Evolutionary conservation across 257 asterid genomes (phyloP).

Genomic region (Solanum bukasovii): DNA sequence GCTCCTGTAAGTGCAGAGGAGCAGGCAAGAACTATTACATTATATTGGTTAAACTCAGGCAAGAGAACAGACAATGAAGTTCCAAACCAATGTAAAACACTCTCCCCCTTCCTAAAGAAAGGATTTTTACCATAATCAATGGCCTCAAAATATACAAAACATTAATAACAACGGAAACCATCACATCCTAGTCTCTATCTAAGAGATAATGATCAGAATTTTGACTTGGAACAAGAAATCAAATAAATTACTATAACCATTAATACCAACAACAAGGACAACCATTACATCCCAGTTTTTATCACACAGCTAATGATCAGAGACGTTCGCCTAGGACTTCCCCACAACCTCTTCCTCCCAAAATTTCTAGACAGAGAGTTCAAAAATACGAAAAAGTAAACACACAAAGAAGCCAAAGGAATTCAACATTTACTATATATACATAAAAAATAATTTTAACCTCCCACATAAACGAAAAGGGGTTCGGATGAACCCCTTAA

Average conservation of each 20-base stretch:
- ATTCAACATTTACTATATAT: not conserved
- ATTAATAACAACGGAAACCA: not conserved
- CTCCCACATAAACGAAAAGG: not conserved
- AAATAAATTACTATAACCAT: not conserved
- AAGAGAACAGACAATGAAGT: not conserved
- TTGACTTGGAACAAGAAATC: not conserved
- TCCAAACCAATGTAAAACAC: not conserved
- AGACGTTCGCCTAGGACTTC: not conserved
- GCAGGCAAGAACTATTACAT: not conserved
- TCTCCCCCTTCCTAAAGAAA: not conserved
- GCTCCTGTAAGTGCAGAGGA: not conserved
- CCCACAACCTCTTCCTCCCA: not conserved
- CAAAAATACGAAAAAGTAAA: not conserved
- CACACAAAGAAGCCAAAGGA: not conserved
- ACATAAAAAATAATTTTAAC: not conserved
- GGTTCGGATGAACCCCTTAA: not conserved
- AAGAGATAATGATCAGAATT: not conserved
- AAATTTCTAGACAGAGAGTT: not conserved
- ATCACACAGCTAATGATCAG: not conserved
- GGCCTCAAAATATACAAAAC: not conserved
- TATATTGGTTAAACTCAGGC: not conserved
- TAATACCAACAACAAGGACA: not conserved
- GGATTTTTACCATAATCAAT: not conserved
- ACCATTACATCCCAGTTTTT: not conserved
- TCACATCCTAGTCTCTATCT: not conserved